A percentile compares a stretch with the other conserved stretches of the same genome.
phyloP scores from a whole-genome alignment of 2,329 filamentous ascomycete genomes.

The Aspergillus tubingensis region DNA sequence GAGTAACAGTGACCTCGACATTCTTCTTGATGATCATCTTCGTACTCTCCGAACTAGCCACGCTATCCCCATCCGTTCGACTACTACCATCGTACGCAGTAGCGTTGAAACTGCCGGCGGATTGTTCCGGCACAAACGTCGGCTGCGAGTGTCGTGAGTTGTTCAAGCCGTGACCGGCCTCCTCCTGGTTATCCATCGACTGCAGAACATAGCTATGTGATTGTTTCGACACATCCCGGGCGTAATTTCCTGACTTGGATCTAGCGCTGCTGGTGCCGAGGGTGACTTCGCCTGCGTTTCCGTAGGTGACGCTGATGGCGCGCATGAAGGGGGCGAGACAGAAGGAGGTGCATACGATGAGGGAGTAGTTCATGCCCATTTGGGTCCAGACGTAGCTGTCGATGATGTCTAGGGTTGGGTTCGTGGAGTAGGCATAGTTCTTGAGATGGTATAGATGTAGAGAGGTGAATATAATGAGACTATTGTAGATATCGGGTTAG shows the following conservation, averaged over 20 bases:
- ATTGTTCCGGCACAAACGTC: background rate
- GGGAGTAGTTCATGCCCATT: constrained; percentile 1
- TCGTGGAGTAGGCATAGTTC: background rate
- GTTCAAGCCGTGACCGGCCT: background rate
- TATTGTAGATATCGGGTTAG: background rate
- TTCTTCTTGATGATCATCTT: constrained; percentile 16
- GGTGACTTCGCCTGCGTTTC: background rate
- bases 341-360: constrained; percentile 3
- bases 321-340: constrained; percentile 5
- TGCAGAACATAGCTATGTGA: background rate
- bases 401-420: constrained; percentile 1
- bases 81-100: background rate
- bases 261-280: constrained; percentile 1
- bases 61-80: constrained; percentile 4
- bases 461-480: background rate
- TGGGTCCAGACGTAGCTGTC: constrained; percentile 6
- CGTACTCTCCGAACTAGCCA: constrained; percentile 12
- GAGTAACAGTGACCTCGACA: constrained; percentile 10
- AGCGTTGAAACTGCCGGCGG: background rate
- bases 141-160: background rate
- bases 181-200: background rate
- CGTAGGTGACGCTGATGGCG: constrained; percentile 2
- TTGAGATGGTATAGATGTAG: background rate
- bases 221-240: background rate
- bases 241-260: background rate